Evolutionary conservation across 768 basidiomycete genomes (phyloP), one percentile per base, ranked within the genome.

Genomic region (Rhizopogon sp.): DNA sequence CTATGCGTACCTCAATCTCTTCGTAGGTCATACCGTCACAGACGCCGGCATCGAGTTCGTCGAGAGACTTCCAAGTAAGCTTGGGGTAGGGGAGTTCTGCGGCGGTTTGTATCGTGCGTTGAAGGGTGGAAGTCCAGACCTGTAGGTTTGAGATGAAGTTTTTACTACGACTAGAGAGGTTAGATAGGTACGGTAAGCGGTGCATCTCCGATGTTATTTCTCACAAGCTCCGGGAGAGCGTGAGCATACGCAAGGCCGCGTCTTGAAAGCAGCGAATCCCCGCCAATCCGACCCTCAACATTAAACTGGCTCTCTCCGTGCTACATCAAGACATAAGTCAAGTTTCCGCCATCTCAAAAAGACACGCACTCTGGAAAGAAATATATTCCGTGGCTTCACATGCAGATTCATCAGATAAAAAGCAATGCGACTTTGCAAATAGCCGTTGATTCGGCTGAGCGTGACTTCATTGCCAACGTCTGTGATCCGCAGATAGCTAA

Each of bases 21-120:
- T 93, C 88, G 62, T 99, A 99, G 4, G 97, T 98, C 97, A 99
- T 98, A 14, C 88, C 97, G 71, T 99, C 97, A 65, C 97, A 99
- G 35, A 99, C 97, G 25, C 97, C 97, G 7, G 97, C 97, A 69
- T 99, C 97, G 25, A 99, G 78, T 71, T 99, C 97, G 64, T 99
- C 97, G 51, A 99, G 74, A 1, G 93, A 93, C 70, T 99, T 99
- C 97, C 97, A 99, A 3, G 96, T 98, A 59, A 98, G 74, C 63
- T 98, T 97, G 44, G 86, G 78, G 66, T 93, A 98, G 1, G 88
- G 85, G 16, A 99, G 76, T 58, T 80, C 62, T 39, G 85, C 80
- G 3, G 83, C 95, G 0, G 96, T 99, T 66, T 98, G 93, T 16
- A 92, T 90, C 16, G 96, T 99, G 25, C 95, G 81, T 57, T 85